A percentile compares a stretch with the other conserved stretches of the same genome.
These are phyloP conservation scores for Ascochyta viciae-villosae DNA, from an alignment of 2,329 filamentous ascomycete species.

Conservation along the genomic window DNA sequence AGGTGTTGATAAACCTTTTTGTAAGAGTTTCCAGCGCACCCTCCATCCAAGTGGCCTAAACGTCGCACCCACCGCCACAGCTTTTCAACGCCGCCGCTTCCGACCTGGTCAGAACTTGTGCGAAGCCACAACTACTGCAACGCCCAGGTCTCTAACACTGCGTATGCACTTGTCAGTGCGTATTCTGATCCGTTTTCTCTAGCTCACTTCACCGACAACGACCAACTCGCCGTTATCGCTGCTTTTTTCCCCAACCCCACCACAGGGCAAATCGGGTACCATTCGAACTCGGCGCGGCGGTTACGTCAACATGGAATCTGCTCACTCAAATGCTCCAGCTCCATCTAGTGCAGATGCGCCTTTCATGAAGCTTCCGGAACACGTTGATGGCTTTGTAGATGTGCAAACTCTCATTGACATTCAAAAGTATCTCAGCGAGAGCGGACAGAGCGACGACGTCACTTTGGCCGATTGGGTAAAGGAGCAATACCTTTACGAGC, in stretches of 20 bases:
- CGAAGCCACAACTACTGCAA: neutral
- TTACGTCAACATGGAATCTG: conserved; percentile 16
- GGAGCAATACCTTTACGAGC: conserved; percentile 28
- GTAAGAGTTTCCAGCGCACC: conserved; percentile 1
- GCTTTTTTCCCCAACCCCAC: conserved; percentile 14
- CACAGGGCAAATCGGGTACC: conserved; percentile 1
- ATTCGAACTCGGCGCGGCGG: neutral
- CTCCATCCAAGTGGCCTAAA: conserved; percentile 8
- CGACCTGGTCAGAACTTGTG: neutral
- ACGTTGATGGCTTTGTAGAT: conserved; percentile 32
- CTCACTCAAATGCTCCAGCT: neutral
- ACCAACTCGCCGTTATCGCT: neutral
- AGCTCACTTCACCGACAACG: neutral
- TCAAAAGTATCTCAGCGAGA: conserved; percentile 27
- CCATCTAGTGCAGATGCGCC: conserved; percentile 10
- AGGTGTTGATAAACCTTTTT: neutral
- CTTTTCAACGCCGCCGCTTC: neutral
- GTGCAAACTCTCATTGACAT: conserved; percentile 32
- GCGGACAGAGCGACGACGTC: conserved; percentile 28
- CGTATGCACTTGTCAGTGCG: neutral
- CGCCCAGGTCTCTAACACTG: neutral
- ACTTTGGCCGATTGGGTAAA: conserved; percentile 34
- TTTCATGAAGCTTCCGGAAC: conserved; percentile 21
- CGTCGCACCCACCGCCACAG: conserved; percentile 1
- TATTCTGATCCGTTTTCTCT: neutral